Evolutionary conservation across 441 rosid species (phyloP), one percentile per base, ranked within the genome.

Genomic region (Gossypium davidsonii): DNA sequence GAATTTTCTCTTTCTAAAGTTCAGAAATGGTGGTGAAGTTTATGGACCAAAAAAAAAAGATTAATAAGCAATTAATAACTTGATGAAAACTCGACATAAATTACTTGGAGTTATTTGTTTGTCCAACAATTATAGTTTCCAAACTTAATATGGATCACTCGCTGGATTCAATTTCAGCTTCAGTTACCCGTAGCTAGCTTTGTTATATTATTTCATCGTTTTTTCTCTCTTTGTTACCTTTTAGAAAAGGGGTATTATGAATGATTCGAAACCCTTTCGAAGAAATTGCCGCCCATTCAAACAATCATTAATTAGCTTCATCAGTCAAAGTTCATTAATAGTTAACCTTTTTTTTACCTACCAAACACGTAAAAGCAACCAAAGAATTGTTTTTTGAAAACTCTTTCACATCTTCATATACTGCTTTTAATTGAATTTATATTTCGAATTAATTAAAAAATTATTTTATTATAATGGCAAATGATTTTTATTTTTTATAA

Each of bases 351-450:
- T 31, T 31, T 59, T 59, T 64, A 0, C 31, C 6, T 57, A 64
- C 60, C 6, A 57, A 21, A 58, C 39, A 26, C 52, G 78, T 59
- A 61, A 75, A 75, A 75, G 78, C 42, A 68, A 60, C 34, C n/a
- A 28, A 59, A 28, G n/a, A 12, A 17, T 18, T 26, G 7, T 26
- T 15, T 10, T 17, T 42, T 55, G 62, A 9, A 0, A 28, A 63
- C 17, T 31, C 68, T 28, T 60, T 61, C 23, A 69, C 37, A 31
- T 31, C 0, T 31, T 31, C 37, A 0, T 28, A 4, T 28, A 28
- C 34, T 28, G 37, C 37, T 31, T 31, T 31, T 31, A 6, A 31
- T 31, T 31, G 7, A 31, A 66, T 20, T 3, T 10, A 59, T 9
- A 59, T 26, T 26, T n/a, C 11, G 7, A 31, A 31, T 31, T 31